Base-by-base conservation (phyloP, 2,329 filamentous ascomycete species). In the Dothiorella sarmentorum region DNA sequence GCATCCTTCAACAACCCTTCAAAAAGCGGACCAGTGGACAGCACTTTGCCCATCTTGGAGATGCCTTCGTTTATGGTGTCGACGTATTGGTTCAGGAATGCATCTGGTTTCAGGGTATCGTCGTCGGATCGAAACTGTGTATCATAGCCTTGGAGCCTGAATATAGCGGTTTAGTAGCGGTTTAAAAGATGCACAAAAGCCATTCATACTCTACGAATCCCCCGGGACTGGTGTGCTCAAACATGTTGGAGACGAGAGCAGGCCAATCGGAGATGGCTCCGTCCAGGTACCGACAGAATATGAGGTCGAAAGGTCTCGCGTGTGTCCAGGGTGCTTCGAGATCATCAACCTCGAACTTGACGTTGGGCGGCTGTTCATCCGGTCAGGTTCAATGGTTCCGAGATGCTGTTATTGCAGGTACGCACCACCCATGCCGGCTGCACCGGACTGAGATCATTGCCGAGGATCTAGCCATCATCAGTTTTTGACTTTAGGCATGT, bases 331-430 rank as follows among this genome's bases (percentile, higher is more conserved):
- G 73, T 37, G 80, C 76, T 63, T 86, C 82, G 55, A 80, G 79
- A 65, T 87, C 84, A 64, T 87, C 85, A 7, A 88, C 78, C 59
- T 85, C 75, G 71, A 86, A 86, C 7, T 75, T 76, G 17, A 83
- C 76, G 65, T 87, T 87, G 10, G 81, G 77, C 10, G 84, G 85
- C 45, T 51, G 18, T 4, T 22, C 4, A 15, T n/a, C 18, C 4
- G 11, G 9, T 9, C 10, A 9, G 29, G 24, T 15, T n/a, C 11
- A 7, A 3, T 3, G 13, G 5, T 11, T 6, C 13, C 5, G 31
- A 7, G 7, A 7, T 4, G 9, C 7, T 2, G 7, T 7, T 7
- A 9, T 7, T 3, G 6, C 40, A 11, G 7, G 4, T 31, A 37
- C 45, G 5, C 11, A 51, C 45, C 10, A 58, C 55, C 57, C 57